Evolutionary conservation across 129 eudicot species (phyloP).

Genomic region (Sambucus nigra): DNA sequence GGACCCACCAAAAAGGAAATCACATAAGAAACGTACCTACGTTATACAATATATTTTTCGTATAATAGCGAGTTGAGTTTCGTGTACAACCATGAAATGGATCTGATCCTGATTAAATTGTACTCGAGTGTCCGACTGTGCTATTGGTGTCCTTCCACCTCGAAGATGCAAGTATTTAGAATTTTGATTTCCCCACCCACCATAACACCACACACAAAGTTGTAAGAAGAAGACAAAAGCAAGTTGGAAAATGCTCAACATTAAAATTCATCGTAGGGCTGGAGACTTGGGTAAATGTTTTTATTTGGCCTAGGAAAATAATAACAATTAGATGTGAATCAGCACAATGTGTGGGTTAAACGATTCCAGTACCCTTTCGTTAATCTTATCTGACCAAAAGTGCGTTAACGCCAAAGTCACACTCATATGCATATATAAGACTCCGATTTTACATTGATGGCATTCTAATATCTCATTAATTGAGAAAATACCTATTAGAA

Average conservation of each 20-base stretch:
- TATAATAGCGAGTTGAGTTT: slow-evolving; percentile 76
- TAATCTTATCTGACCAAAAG: no score
- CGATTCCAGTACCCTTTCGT: no score
- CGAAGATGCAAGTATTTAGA: slow-evolving; percentile 62
- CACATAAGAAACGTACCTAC: slow-evolving; percentile 33
- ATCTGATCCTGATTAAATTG: slow-evolving; percentile 89
- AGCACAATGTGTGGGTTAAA: no score
- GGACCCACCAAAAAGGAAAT: slow-evolving; percentile 48
- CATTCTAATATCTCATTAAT: no score
- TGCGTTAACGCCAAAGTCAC: no score
- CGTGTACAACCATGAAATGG: slow-evolving; percentile 76
- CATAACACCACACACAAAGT: slow-evolving; percentile 88
- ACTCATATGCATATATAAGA: no score
- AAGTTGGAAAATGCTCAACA: not conserved
- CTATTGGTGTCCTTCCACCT: slow-evolving; percentile 45
- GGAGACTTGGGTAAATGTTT: no score
- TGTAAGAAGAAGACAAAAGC: slow-evolving; percentile 13
- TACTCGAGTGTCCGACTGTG: slow-evolving; percentile 75
- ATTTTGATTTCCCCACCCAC: slow-evolving; percentile 80
- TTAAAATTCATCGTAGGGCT: no score
- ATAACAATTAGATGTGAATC: no score
- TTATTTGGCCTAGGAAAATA: not conserved
- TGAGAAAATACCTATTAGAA: no score
- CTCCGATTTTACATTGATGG: no score
- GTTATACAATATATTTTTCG: slow-evolving; percentile 76